Percentiles rank a stretch among this genome's conserved stretches.
These are phyloP conservation scores for Talaromyces rugulosus DNA, from an alignment of 2,329 filamentous ascomycete species.

Conservation along the genomic window DNA sequence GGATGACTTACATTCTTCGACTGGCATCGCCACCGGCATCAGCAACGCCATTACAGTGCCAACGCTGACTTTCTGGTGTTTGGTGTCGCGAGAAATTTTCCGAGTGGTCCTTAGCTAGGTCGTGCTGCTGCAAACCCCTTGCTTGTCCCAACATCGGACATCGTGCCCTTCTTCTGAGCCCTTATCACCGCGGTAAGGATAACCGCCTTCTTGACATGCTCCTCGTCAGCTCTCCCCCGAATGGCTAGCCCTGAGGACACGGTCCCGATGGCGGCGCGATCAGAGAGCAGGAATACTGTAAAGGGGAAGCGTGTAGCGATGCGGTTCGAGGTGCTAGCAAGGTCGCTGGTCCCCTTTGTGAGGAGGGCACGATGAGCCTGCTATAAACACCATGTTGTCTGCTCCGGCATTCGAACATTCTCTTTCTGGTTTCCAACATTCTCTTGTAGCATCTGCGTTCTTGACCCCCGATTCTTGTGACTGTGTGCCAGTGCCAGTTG, in stretches of 20 bases:
- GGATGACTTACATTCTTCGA: slow-evolving; percentile 29
- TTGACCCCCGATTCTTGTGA: slow-evolving; percentile 29
- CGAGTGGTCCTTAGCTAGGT: slow-evolving; percentile 33
- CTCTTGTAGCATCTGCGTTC: slow-evolving; percentile 37
- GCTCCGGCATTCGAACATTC: slow-evolving; percentile 35
- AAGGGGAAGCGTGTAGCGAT: slow-evolving; percentile 27
- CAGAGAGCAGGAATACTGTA: slow-evolving; percentile 32
- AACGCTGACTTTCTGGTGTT: slow-evolving; percentile 11
- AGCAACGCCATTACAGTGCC: slow-evolving; percentile 22
- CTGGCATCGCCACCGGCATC: slow-evolving; percentile 27
- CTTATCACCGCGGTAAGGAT: slow-evolving; percentile 37
- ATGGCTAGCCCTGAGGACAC: slow-evolving; percentile 27
- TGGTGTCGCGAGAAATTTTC: slow-evolving; percentile 29
- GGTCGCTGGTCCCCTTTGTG: slow-evolving; percentile 28
- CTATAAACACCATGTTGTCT: slow-evolving; percentile 41
- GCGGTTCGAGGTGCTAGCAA: slow-evolving; percentile 29
- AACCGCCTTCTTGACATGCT: slow-evolving; percentile 23
- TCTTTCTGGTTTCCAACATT: slow-evolving; percentile 42
- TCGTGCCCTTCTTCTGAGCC: slow-evolving; percentile 31
- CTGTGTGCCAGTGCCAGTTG: slow-evolving; percentile 22
- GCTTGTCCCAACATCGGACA: slow-evolving; percentile 26
- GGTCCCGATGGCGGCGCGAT: slow-evolving; percentile 22
- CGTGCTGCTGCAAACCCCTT: slow-evolving; percentile 33
- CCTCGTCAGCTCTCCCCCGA: slow-evolving; percentile 24
- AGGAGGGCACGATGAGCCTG: slow-evolving; percentile 25